Evolutionary conservation across 768 basidiomycete genomes (phyloP).

Genomic region (Lactarius sanguifluus): DNA sequence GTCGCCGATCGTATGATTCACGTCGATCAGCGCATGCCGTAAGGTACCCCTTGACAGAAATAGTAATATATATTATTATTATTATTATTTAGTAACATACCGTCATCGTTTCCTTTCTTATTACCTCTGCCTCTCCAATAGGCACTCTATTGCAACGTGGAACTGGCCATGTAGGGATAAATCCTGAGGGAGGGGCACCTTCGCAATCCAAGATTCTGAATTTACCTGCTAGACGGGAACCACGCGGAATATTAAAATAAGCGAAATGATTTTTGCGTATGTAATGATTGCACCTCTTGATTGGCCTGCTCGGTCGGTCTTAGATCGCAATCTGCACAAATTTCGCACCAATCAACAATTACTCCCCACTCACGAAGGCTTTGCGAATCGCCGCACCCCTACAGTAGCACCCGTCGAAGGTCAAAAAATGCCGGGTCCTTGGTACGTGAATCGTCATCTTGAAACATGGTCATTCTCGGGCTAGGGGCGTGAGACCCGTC

Average conservation of each 20-base stretch:
- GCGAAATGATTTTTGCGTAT: neutral
- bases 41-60: neutral
- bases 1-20: conserved; percentile 22
- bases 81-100: neutral
- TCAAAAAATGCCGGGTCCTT: neutral
- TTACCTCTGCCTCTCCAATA: neutral
- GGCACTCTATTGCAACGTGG: no score
- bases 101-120: neutral
- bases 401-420: neutral
- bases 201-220: neutral
- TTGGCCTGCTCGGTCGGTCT: neutral
- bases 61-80: neutral
- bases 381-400: neutral
- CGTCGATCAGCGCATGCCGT: conserved; percentile 21
- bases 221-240: neutral
- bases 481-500: neutral
- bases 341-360: neutral
- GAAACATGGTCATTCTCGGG: neutral
- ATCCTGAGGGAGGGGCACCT: neutral
- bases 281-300: neutral
- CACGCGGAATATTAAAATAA: neutral
- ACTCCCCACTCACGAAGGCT: neutral
- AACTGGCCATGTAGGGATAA: neutral
- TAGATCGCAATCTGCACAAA: neutral
- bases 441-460: neutral